phyloP scores from a whole-genome alignment of 805 yeast genomes.

The Hanseniaspora thailandica region DNA sequence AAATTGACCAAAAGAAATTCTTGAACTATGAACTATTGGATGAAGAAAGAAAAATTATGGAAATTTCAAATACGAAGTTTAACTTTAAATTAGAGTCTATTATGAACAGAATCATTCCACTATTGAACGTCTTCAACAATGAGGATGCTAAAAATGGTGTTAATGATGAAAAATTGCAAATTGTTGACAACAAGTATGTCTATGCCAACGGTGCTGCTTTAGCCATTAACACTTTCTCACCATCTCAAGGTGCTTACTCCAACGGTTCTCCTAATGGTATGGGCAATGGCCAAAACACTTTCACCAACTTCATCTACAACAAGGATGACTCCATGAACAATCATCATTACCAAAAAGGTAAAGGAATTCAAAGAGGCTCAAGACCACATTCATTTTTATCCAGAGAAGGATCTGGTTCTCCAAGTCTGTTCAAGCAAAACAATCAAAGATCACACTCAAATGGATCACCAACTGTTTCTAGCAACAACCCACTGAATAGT shows the following conservation, averaged over 20 bases:
- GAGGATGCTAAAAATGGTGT: not conserved
- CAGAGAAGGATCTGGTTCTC: conserved; percentile 10
- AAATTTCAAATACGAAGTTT: conserved; percentile 2
- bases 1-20: not conserved
- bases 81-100: conserved; percentile 6
- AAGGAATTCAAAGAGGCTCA: not conserved
- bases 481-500: not conserved
- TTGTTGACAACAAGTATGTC: conserved; percentile 1
- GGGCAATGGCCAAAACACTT: not conserved
- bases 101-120: conserved; percentile 7
- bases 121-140: conserved; percentile 2
- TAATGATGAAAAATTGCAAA: not conserved
- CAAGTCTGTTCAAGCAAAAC: not conserved
- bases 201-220: not conserved
- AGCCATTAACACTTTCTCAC: not conserved
- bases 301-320: not conserved
- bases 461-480: not conserved
- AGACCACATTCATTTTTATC: conserved; percentile 8
- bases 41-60: conserved; percentile 11
- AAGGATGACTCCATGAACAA: not conserved
- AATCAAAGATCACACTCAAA: conserved; percentile 6
- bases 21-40: conserved; percentile 9
- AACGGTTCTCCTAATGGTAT: not conserved
- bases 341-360: not conserved
- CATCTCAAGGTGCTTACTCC: not conserved